phyloP scores from a whole-genome alignment of 495 filamentous ascomycete species.

The Pyronema domesticum region DNA sequence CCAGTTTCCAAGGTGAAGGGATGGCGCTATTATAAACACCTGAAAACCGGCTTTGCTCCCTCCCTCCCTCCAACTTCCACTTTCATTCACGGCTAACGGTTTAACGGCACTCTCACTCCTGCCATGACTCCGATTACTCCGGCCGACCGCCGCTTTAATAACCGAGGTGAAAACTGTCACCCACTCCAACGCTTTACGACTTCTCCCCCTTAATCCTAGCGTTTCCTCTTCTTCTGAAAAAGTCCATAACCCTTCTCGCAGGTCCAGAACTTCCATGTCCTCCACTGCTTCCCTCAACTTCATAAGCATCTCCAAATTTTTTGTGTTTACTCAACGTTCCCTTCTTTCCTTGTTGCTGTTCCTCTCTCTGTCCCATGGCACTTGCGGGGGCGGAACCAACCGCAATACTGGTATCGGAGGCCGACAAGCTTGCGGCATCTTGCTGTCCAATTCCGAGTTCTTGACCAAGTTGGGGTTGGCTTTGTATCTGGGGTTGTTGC shows the following conservation, averaged over 20 bases:
- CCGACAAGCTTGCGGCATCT: constrained; percentile 13
- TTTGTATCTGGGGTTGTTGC: background rate
- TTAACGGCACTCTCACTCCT: no score
- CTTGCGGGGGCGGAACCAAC: constrained; percentile 29
- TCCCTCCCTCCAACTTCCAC: no score
- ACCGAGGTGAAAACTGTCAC: background rate
- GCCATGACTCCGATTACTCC: no score
- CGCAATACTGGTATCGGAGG: constrained; percentile 20
- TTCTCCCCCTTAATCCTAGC: constrained; percentile 16
- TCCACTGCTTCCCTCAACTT: constrained; percentile 39
- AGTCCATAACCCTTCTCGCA: constrained; percentile 89
- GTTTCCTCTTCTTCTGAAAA: constrained; percentile 66
- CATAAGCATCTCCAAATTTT: constrained; percentile 82
- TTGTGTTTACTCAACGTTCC: constrained; percentile 51
- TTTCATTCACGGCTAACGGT: no score
- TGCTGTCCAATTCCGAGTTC: constrained; percentile 1
- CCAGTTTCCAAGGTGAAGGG: no score
- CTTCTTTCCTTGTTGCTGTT: constrained; percentile 25
- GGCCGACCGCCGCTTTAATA: no score
- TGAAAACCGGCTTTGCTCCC: no score
- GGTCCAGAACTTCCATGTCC: constrained; percentile 61
- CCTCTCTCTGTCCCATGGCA: constrained; percentile 34
- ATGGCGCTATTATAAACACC: no score
- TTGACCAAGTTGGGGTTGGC: constrained; percentile 21
- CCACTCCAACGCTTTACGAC: background rate